Evolutionary conservation across 306 rosid species (phyloP).

Genomic region (Carpinus viminea): DNA sequence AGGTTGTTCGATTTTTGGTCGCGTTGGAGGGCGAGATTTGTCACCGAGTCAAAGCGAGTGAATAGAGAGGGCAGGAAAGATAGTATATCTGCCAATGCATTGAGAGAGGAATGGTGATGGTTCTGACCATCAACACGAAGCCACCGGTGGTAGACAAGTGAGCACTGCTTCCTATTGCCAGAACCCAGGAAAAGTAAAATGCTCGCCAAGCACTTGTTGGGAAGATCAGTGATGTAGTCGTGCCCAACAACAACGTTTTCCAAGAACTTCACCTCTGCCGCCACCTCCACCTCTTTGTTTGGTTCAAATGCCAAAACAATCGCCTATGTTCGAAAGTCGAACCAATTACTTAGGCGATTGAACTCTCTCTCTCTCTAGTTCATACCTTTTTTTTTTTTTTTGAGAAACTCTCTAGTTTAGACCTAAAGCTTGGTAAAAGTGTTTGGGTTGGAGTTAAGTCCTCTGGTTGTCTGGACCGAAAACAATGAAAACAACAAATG

Average conservation of each 20-base stretch:
- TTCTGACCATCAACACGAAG: slow-evolving; percentile 57
- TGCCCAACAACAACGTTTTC: slow-evolving; percentile 3
- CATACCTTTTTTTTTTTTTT: no score
- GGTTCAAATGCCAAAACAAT: background rate
- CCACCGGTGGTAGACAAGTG: slow-evolving; percentile 70
- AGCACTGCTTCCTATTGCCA: slow-evolving; percentile 58
- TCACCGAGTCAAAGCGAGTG: slow-evolving; percentile 65
- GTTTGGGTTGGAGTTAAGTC: no score
- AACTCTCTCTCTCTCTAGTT: background rate
- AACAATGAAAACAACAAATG: no score
- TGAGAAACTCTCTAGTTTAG: no score
- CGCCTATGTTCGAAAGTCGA: slow-evolving; percentile 21
- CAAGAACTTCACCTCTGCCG: slow-evolving; percentile 13
- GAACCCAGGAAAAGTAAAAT: slow-evolving; percentile 57
- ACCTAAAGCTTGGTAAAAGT: no score
- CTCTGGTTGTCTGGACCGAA: no score
- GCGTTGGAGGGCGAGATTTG: slow-evolving; percentile 65
- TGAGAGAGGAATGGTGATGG: slow-evolving; percentile 61
- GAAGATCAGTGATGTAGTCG: slow-evolving; percentile 56
- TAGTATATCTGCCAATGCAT: slow-evolving; percentile 44
- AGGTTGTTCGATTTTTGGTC: slow-evolving; percentile 63
- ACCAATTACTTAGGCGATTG: slow-evolving; percentile 20
- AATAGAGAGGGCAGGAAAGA: slow-evolving; percentile 55
- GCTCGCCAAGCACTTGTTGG: slow-evolving; percentile 65
- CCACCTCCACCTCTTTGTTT: background rate